Evolutionary conservation across 202 grass and related monocot genomes (phyloP), one percentile per base, ranked within the genome.

Genomic region (Zoysia matrella): DNA sequence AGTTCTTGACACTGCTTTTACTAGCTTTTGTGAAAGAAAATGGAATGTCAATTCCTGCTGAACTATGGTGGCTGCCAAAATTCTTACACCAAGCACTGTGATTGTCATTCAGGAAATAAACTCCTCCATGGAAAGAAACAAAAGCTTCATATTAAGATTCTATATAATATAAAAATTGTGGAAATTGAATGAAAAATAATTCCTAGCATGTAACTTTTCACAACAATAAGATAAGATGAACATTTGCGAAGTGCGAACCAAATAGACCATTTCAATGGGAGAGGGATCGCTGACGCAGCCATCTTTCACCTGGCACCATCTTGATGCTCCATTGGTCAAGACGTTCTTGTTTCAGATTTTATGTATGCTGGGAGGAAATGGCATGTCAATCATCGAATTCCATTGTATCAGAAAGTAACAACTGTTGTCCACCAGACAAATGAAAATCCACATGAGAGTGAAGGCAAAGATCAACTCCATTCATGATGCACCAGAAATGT

Each of bases 1-100:
- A 48, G 46, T 60, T 89, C 53, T 54, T 86, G 22, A 57, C 83
- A 79, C 57, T 64, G 47, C 52, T 85, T 78, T 66, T 61, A 69
- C 60, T 62, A 63, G 62, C 47, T 85, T 82, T 67, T 77, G 61
- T 3, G 52, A 82, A 72, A 81, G 72, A 14, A 42, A 78, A 77
- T 82, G 67, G 14, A 47, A 74, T 55, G 69, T 8, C 53, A 83
- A 83, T 51, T 67, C 67, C 51, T 78, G 48, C 11, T 54, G 73
- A 65, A 71, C 55, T 64, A 47, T 12, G n/a, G 47, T 61, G 52
- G 68, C 30, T 73, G 52, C 5, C 11, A 5, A 60, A 4, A n/a
- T 67, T 73, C 15, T 52, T 11, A 77, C 5, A 62, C 10, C 39
- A 78, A 22, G 67, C 18, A 60, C 5, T 47, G 63, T 3, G 22